phyloP scores from a whole-genome alignment of 768 basidiomycete species.

The Bullera alba region DNA sequence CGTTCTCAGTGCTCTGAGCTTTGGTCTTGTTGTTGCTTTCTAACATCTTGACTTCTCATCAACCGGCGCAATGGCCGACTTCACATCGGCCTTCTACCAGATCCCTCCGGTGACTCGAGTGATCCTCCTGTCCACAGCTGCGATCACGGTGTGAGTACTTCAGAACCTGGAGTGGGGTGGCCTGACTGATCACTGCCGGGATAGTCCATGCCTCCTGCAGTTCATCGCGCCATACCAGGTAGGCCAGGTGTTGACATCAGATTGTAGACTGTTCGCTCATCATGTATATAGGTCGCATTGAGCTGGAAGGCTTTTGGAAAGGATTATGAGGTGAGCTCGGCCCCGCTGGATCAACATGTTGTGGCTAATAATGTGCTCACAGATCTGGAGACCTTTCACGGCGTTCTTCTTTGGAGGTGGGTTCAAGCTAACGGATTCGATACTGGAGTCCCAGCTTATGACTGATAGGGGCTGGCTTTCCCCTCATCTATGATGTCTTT shows the following conservation, averaged over 20 bases:
- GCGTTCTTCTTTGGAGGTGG: constrained; percentile 43
- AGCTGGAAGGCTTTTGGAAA: constrained; percentile 27
- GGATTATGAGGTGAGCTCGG: constrained; percentile 24
- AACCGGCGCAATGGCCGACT: constrained; percentile 34
- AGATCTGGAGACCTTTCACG: constrained; percentile 43
- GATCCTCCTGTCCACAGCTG: constrained; percentile 27
- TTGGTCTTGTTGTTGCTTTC: neutral
- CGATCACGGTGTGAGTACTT: constrained; percentile 34
- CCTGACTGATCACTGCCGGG: neutral
- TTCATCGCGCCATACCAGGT: constrained; percentile 3
- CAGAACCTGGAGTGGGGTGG: neutral
- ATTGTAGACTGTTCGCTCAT: neutral
- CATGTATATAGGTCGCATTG: constrained; percentile 25
- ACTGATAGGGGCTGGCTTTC: constrained; percentile 34
- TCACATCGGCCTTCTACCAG: constrained; percentile 20
- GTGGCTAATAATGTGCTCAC: neutral
- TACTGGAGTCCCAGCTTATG: neutral
- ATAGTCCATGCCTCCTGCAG: constrained; percentile 35
- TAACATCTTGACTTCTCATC: neutral
- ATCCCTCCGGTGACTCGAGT: constrained; percentile 42
- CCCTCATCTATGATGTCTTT: constrained; percentile 43
- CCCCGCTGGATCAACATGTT: neutral
- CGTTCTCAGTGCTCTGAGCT: neutral
- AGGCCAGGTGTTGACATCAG: neutral
- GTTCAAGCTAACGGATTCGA: neutral